Percentiles rank a stretch among this genome's conserved stretches.
These are phyloP conservation scores for Pezicula rhizophila DNA, from an alignment of 2,329 filamentous ascomycete genomes.

Conservation along the genomic window DNA sequence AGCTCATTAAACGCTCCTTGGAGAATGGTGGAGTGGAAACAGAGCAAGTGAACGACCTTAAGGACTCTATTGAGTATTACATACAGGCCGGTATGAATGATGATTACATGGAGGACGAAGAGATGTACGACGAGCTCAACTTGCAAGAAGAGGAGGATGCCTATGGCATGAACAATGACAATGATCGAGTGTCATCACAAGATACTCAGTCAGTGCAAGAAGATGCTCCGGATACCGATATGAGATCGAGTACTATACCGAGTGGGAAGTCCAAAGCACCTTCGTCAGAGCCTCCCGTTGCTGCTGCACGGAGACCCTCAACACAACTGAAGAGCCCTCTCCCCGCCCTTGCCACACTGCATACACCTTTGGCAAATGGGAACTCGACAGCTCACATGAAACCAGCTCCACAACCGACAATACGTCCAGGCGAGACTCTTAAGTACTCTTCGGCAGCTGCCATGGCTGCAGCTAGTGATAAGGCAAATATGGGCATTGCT, in stretches of 20 bases:
- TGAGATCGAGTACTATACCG: slow-evolving; percentile 38
- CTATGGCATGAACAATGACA: slow-evolving; percentile 74
- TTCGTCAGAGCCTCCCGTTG: slow-evolving; percentile 50
- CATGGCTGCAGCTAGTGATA: slow-evolving; percentile 83
- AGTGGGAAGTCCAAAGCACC: slow-evolving; percentile 43
- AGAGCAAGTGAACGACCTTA: slow-evolving; percentile 79
- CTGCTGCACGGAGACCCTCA: slow-evolving; percentile 65
- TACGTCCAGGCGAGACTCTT: slow-evolving; percentile 80
- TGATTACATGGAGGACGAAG: slow-evolving; percentile 91
- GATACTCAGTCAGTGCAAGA: slow-evolving; percentile 90
- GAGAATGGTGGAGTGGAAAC: slow-evolving; percentile 90
- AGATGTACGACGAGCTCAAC: slow-evolving; percentile 89
- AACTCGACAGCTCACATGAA: slow-evolving; percentile 70
- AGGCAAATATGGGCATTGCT: slow-evolving; percentile 87
- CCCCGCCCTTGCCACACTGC: slow-evolving; percentile 85
- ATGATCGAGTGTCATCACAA: slow-evolving; percentile 88
- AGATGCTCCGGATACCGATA: slow-evolving; percentile 60
- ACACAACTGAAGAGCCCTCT: slow-evolving; percentile 89
- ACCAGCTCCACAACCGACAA: slow-evolving; percentile 77
- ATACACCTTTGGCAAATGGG: slow-evolving; percentile 62
- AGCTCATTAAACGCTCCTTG: slow-evolving; percentile 80
- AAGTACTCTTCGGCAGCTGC: slow-evolving; percentile 97
- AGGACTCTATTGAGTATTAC: slow-evolving; percentile 93
- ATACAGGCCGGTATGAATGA: slow-evolving; percentile 82
- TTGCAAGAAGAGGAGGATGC: slow-evolving; percentile 87